phyloP scores from a whole-genome alignment of 495 filamentous ascomycete genomes.

The Opeltia flavorubescens region DNA sequence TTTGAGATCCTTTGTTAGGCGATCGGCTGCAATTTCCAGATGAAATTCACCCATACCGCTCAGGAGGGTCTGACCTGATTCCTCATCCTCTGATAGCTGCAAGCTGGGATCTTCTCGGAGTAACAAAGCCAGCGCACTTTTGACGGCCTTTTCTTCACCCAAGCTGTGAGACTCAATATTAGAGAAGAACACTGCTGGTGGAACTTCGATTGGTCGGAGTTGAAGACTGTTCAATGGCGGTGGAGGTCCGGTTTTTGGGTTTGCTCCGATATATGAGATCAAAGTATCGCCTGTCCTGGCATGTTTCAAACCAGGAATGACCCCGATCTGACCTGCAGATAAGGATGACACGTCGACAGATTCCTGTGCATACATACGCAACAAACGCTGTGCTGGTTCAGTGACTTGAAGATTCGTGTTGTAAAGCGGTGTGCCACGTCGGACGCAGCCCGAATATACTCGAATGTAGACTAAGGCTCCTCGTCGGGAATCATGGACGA shows the following conservation, averaged over 20 bases:
- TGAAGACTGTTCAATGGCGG: constrained; percentile 59
- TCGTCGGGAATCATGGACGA: constrained; percentile 72
- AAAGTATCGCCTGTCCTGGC: constrained; percentile 90
- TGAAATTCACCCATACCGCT: constrained; percentile 98
- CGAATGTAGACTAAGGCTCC: constrained; percentile 87
- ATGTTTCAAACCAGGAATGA: constrained; percentile 78
- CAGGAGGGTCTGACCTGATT: constrained; percentile 83
- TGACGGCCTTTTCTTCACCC: constrained; percentile 61
- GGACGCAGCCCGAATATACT: constrained; percentile 75
- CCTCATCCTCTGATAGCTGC: constrained; percentile 71
- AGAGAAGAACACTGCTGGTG: constrained; percentile 91
- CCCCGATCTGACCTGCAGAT: constrained; percentile 83
- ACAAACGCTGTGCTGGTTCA: constrained; percentile 65
- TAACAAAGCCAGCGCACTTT: constrained; percentile 59
- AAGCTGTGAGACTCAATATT: constrained; percentile 75
- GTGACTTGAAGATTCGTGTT: constrained; percentile 77
- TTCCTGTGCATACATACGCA: constrained; percentile 87
- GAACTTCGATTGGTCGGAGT: constrained; percentile 75
- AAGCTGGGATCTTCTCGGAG: constrained; percentile 89
- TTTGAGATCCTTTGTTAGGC: constrained; percentile 78
- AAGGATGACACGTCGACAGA: constrained; percentile 73
- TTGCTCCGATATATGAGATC: constrained; percentile 51
- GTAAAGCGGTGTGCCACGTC: constrained; percentile 59
- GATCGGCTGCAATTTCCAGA: constrained; percentile 82
- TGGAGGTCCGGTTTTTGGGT: constrained; percentile 47